phyloP scores from a whole-genome alignment of 176 grass and related monocot genomes.

The Canna indica region DNA sequence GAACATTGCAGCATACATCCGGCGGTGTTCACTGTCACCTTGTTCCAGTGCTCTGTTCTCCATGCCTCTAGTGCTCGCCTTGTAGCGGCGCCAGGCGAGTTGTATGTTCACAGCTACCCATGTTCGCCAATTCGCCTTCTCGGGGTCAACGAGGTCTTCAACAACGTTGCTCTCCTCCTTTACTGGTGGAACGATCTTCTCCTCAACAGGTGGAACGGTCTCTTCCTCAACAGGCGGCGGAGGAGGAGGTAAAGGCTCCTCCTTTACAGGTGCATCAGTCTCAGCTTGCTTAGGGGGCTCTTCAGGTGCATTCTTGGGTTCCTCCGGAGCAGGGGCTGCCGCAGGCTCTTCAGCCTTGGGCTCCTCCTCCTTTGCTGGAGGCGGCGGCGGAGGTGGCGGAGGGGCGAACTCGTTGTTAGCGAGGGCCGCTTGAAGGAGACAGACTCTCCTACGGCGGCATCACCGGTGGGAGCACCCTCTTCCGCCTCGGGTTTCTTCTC shows the following conservation, averaged over 20 bases:
- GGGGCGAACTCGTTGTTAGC: slow-evolving; percentile 20
- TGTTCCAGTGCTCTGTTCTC: slow-evolving; percentile 2
- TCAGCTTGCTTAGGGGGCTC: slow-evolving; percentile 2
- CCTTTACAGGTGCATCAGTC: background rate
- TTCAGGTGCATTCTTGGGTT: background rate
- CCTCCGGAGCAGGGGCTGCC: background rate
- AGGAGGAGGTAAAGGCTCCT: too few species aligned
- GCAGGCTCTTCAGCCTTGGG: slow-evolving; percentile 1
- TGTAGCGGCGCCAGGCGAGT: slow-evolving; percentile 73
- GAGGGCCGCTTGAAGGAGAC: slow-evolving; percentile 26
- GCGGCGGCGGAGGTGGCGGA: background rate
- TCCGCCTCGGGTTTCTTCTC: slow-evolving; percentile 42
- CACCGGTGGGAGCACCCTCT: background rate
- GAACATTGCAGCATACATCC: slow-evolving; percentile 84
- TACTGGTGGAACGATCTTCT: too few species aligned
- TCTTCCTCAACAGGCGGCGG: slow-evolving; percentile 23
- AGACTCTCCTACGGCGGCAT: background rate
- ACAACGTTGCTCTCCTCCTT: too few species aligned
- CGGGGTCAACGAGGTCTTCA: too few species aligned
- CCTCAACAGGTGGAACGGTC: slow-evolving; percentile 8
- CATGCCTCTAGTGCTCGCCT: slow-evolving; percentile 25
- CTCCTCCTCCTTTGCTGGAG: slow-evolving; percentile 4
- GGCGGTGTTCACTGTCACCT: slow-evolving; percentile 47
- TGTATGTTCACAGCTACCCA: slow-evolving; percentile 97
- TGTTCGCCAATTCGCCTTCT: slow-evolving; percentile 89